phyloP scores from a whole-genome alignment of 257 asterid species.

The Plectranthus barbatus region DNA sequence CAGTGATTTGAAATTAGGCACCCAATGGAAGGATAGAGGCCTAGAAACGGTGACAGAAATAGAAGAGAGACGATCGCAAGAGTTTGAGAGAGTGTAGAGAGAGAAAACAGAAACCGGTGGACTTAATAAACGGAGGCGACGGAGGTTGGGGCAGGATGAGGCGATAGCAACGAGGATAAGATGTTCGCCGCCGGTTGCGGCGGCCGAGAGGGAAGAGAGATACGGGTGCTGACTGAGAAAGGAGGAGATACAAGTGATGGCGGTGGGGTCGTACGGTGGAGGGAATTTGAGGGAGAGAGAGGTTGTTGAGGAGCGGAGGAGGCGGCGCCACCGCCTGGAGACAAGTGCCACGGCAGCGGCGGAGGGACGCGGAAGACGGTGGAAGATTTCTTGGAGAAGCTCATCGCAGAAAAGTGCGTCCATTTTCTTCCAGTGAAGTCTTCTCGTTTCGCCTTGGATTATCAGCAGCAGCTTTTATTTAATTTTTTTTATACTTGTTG shows the following conservation, averaged over 20 bases:
- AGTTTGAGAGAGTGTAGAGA: conserved; percentile 36
- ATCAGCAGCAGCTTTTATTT: neutral
- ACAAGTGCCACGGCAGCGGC: conserved; percentile 50
- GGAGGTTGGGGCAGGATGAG: conserved; percentile 51
- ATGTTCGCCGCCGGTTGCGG: conserved; percentile 15
- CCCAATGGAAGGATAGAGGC: conserved; percentile 47
- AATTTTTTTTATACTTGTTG: neutral
- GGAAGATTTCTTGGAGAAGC: conserved; percentile 71
- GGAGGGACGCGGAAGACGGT: conserved; percentile 58
- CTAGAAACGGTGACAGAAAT: conserved; percentile 39
- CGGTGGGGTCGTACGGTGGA: conserved; percentile 23
- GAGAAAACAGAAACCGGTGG: conserved; percentile 35
- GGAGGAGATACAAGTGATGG: conserved; percentile 25
- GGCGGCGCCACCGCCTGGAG: conserved; percentile 56
- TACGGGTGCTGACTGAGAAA: conserved; percentile 44
- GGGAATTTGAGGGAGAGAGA: conserved; percentile 42
- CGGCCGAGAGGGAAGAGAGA: conserved; percentile 44
- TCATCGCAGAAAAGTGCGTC: conserved; percentile 70
- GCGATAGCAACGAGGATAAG: conserved; percentile 30
- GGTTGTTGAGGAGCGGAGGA: conserved; percentile 62
- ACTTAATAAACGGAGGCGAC: conserved; percentile 28
- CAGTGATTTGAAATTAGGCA: conserved; percentile 28
- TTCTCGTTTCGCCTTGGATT: neutral
- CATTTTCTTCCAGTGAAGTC: conserved; percentile 22
- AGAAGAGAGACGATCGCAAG: conserved; percentile 43